phyloP scores from a whole-genome alignment of 2,329 filamentous ascomycete species.

The Hypoxylon sp. region DNA sequence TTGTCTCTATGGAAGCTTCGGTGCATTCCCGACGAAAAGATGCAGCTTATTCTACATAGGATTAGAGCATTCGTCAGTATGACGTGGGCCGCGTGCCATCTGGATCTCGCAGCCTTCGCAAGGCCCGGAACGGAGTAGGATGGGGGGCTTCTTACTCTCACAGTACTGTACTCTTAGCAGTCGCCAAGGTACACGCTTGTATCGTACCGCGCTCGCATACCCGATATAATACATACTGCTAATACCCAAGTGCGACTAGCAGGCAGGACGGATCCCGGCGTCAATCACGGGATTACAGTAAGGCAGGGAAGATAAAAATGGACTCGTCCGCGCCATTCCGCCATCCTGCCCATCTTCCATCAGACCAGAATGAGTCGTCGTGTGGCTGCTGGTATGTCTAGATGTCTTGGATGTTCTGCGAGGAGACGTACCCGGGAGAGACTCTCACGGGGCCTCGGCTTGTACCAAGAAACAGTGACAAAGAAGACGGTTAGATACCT shows the following conservation, averaged over 20 bases:
- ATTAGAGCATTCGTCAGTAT: constrained; percentile 12
- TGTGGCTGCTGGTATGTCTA: too few species aligned
- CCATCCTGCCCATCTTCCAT: constrained; percentile 1
- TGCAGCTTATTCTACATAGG: constrained; percentile 21
- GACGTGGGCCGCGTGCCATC: constrained; percentile 17
- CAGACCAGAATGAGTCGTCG: too few species aligned
- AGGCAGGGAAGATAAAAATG: constrained; percentile 14
- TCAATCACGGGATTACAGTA: constrained; percentile 13
- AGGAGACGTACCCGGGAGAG: too few species aligned
- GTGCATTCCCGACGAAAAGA: constrained; percentile 24
- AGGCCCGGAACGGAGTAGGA: neutral
- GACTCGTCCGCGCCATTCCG: too few species aligned
- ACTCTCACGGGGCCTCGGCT: too few species aligned
- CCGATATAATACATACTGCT: neutral
- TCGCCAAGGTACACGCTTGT: too few species aligned
- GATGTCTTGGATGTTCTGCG: constrained; percentile 11
- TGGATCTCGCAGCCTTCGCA: constrained; percentile 2
- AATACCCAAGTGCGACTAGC: too few species aligned
- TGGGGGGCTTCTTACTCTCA: too few species aligned
- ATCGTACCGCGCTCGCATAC: too few species aligned
- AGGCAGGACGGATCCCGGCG: constrained; percentile 1
- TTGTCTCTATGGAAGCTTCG: constrained; percentile 25
- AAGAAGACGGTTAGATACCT: constrained; percentile 10
- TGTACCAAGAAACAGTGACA: too few species aligned
- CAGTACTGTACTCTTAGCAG: too few species aligned